Evolutionary conservation across 768 basidiomycete species (phyloP), one percentile per base, ranked within the genome.

Genomic region (Lactarius trivialis): DNA sequence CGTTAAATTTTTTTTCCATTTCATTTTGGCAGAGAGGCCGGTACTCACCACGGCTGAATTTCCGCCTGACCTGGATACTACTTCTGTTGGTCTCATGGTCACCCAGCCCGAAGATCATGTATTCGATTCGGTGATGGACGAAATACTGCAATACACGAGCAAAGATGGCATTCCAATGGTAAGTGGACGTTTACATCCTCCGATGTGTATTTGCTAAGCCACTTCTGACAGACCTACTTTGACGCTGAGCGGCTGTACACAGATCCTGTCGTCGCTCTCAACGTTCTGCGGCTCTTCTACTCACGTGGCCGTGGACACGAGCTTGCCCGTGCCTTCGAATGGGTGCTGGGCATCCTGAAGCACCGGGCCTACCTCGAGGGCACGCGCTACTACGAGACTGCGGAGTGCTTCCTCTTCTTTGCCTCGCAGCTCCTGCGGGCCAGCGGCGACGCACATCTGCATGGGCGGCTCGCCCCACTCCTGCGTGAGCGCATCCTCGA

Each of bases 51-150:
- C 80, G 5, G 75, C 76, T 49, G 71, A 74, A 24, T 83, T 80
- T 66, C 82, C 82, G 0, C 76, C 74, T 61, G 84, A 85, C 69
- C 70, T 84, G 30, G 84, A 85, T 64, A 85, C 82, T 0, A 85
- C 84, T 0, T 82, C 84, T 5, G 56, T 85, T 11, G 83, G 73
- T 14, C 70, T 83, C 28, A 81, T 78, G 3, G 73, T 83, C 33
- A 71, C 76, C 32, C 61, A 69, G 59, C 71, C 61, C 9, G 68
- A 71, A 51, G 70, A 71, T 32, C 70, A 68, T 12, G 66, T 77
- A 7, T 74, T 75, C 3, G 68, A 72, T 37, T 75, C 76, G 3
- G 74, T 84, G 9, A 79, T 85, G 76, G 78, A 84, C 67, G 81
- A 85, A 61, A 85, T 85, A 77, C 75, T 85, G 3, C 69, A 77